These are phyloP conservation scores for Fusarium tanahbumbuense DNA, from an alignment of 2,329 filamentous ascomycete genomes.

Conservation along the genomic window DNA sequence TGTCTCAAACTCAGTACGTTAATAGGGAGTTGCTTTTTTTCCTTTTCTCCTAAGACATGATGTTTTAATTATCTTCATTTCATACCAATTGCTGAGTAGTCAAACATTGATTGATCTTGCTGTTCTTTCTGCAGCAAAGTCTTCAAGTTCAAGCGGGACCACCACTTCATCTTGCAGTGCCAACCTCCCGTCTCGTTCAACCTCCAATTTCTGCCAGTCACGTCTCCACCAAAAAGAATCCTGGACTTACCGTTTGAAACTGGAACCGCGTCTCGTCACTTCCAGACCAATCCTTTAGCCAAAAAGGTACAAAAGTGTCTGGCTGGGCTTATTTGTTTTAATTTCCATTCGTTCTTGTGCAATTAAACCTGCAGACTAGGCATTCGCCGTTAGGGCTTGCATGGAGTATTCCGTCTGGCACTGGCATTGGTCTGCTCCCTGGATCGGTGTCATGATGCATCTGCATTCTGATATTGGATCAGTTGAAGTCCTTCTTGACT, in stretches of 20 bases:
- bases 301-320: constrained; percentile 10
- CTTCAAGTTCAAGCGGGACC: constrained; percentile 5
- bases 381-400: not conserved
- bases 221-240: constrained; percentile 35
- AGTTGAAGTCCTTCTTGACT: not conserved
- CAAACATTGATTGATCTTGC: not conserved
- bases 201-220: constrained; percentile 29
- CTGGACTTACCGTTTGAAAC: not conserved
- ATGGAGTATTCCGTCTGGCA: constrained; percentile 3
- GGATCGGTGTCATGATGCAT: not conserved
- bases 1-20: constrained; percentile 7
- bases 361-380: constrained; percentile 1
- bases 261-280: constrained; percentile 24
- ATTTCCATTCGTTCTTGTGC: constrained; percentile 16
- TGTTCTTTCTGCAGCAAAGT: not conserved
- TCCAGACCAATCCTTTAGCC: constrained; percentile 30
- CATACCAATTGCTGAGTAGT: not conserved
- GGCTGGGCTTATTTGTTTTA: constrained; percentile 1
- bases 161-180: not conserved
- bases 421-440: not conserved
- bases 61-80: not conserved
- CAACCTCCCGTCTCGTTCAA: constrained; percentile 27
- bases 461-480: not conserved
- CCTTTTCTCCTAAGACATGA: not conserved
- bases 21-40: not conserved